Base-by-base conservation (phyloP, 1,284 basidiomycete genomes). In the Apiotrichum domesticum region DNA sequence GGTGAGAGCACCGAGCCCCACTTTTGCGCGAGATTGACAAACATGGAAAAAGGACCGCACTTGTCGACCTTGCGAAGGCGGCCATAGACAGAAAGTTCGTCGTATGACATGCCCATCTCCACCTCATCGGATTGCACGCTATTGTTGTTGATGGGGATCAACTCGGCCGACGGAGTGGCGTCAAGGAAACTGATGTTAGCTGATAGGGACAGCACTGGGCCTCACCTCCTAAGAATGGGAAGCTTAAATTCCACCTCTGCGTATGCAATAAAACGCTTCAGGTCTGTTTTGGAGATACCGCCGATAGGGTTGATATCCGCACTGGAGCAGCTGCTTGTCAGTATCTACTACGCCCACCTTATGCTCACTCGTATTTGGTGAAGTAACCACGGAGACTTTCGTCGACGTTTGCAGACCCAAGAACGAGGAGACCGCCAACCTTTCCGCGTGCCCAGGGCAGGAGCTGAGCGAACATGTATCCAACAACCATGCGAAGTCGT, bases 41-140 rank as follows among this genome's bases (percentile, higher is more conserved):
- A 99, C 82, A 88, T 97, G 78, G 87, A 88, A 77, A 93, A 98
- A 1, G 96, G 95, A 1, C 96, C 96, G 67, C 91, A 94, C 78
- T 98, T 98, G 68, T 94, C 90, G 35, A 96, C 85, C 77, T 99
- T 98, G 56, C 96, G 85, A 41, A 99, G 81, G 37, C 93, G 81
- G 35, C 95, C 96, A 68, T 94, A 96, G 33, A 92, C 84, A 6
- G 89, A 92, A 14, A 99, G 82, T 70, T 98, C 95, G 68, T 98
- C 90, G 74, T 98, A 98, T 1, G 95, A 97, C 94, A 98, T 98
- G 29, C 95, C 96, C 92, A 96, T 95, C 69, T 98, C 95, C 9
- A 85, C 90, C 81, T 99, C 96, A 71, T 99, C 96, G 0, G 91
- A 85, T 68, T 99, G 96, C 4, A 96, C 87, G 69, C 96, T 96